Base-by-base conservation (phyloP, 352 stramenopile species). In the Phytopythium mirpurense region DNA sequence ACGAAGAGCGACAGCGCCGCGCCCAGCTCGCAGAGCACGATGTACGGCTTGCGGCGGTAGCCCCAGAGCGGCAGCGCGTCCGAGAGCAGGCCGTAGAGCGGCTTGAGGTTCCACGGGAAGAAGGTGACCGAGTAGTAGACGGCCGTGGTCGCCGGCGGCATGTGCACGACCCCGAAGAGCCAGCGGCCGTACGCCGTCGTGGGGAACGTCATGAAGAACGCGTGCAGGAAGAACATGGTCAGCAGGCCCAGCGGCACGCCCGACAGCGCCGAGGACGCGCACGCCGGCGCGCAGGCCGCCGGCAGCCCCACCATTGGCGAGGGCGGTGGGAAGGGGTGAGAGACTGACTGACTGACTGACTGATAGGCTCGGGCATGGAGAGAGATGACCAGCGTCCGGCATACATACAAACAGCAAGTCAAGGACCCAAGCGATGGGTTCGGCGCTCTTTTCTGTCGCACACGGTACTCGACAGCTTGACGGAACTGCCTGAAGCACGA, bases 31-130 rank as follows among this genome's bases (percentile, higher is more conserved):
- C 79, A 93, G 10, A 90, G 31, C 16, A 84, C 52, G 56, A 90
- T 93, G 72, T 93, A 93, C 3, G 74, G 77, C 78, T 90, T 93
- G 69, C 78, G 82, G 51, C 74, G 78, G 65, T 88, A 90, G 23
- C 82, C 78, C 6, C 67, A 74, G 59, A 93, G 69, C 29, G 82
- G 79, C 24, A 87, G 69, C 48, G 75, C 78, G 71, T 93, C 82
- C 27, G 79, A 90, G 38, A 93, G 61, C 27, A 89, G 65, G 0
- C 78, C 82, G 57, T 93, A 93, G 51, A 93, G 70, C 35, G 79
- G 82, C 67, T 93, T 93, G 66, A 90, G 65, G 67, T 93, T 90
- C 82, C 82, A 93, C 10, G 82, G 82, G 60, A 93, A 85, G 68
- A 93, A 93, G 26, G 75, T 65, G 60, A 88, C 65, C 24, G 82